Evolutionary conservation across 805 yeast genomes (phyloP).

Genomic region (Saitoella complicata): DNA sequence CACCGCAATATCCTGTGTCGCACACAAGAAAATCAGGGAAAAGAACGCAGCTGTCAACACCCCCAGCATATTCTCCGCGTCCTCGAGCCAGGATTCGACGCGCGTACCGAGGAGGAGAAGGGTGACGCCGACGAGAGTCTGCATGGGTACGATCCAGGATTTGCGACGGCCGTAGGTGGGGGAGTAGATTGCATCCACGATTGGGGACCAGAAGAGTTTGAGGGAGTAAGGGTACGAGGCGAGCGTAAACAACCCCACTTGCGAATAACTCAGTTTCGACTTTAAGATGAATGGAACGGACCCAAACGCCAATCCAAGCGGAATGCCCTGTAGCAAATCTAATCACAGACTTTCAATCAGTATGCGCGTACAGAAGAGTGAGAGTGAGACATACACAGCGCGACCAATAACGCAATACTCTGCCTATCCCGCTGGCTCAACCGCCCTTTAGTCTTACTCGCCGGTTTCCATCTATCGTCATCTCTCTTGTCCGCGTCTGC

Average conservation of each 20-base stretch:
- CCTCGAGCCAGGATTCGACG: neutral
- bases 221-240: constrained; percentile 92
- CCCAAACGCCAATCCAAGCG: constrained; percentile 91
- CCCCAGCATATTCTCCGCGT: constrained; percentile 25
- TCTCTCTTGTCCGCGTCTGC: too few relatives aligned
- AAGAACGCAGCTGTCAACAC: constrained; percentile 58
- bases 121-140: constrained; percentile 40
- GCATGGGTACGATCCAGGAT: constrained; percentile 92
- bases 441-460: too few relatives aligned
- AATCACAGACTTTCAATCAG: constrained; percentile 21
- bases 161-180: constrained; percentile 61
- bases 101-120: neutral
- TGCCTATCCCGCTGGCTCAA: too few relatives aligned
- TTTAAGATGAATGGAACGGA: constrained; percentile 81
- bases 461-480: too few relatives aligned
- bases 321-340: constrained; percentile 86
- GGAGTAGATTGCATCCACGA: constrained; percentile 75
- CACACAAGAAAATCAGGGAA: constrained; percentile 68
- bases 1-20: constrained; percentile 96
- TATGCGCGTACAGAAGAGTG: too few relatives aligned
- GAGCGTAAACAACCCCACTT: constrained; percentile 76
- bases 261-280: constrained; percentile 66
- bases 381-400: too few relatives aligned
- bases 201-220: constrained; percentile 87
- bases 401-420: too few relatives aligned